Evolutionary conservation across 345 rosid species (phyloP).

Genomic region (Boechera retrofracta): DNA sequence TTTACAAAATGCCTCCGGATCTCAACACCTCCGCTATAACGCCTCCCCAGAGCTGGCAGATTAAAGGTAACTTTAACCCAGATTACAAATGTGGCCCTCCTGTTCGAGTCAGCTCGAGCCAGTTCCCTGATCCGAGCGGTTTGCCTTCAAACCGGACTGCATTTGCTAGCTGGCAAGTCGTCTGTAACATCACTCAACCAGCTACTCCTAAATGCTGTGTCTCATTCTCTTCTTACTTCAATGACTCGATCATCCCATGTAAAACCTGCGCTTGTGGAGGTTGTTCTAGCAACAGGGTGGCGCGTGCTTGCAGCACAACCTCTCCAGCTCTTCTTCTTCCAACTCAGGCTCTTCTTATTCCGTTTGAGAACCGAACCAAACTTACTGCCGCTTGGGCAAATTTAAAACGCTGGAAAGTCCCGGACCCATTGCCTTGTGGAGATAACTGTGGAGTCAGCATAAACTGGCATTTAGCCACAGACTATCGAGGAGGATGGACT

Average conservation of each 20-base stretch:
- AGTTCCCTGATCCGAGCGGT: conserved; percentile 74
- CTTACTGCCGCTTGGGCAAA: conserved; percentile 71
- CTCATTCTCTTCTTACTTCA: conserved; percentile 89
- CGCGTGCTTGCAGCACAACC: conserved; percentile 66
- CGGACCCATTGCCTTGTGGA: conserved; percentile 82
- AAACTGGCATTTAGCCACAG: conserved; percentile 86
- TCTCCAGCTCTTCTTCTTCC: conserved; percentile 84
- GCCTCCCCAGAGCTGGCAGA: conserved; percentile 88
- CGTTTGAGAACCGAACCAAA: conserved; percentile 79
- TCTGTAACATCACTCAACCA: conserved; percentile 87
- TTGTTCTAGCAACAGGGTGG: conserved; percentile 57
- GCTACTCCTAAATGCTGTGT: conserved; percentile 78
- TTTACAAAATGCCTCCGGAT: conserved; percentile 90
- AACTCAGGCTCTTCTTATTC: conserved; percentile 77
- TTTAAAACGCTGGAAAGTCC: conserved; percentile 61
- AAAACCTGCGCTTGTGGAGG: conserved; percentile 88
- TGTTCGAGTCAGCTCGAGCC: conserved; percentile 76
- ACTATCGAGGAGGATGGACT: conserved; percentile 80
- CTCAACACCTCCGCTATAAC: conserved; percentile 68
- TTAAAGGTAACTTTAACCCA: conserved; percentile 83
- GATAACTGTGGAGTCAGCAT: conserved; percentile 95
- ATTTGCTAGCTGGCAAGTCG: conserved; percentile 94
- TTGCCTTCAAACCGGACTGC: conserved; percentile 65
- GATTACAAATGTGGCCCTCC: conserved; percentile 88
- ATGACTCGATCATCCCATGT: conserved; percentile 88